These are phyloP conservation scores for Amniculicola lignicola DNA, from an alignment of 495 filamentous ascomycete genomes.

Conservation along the genomic window DNA sequence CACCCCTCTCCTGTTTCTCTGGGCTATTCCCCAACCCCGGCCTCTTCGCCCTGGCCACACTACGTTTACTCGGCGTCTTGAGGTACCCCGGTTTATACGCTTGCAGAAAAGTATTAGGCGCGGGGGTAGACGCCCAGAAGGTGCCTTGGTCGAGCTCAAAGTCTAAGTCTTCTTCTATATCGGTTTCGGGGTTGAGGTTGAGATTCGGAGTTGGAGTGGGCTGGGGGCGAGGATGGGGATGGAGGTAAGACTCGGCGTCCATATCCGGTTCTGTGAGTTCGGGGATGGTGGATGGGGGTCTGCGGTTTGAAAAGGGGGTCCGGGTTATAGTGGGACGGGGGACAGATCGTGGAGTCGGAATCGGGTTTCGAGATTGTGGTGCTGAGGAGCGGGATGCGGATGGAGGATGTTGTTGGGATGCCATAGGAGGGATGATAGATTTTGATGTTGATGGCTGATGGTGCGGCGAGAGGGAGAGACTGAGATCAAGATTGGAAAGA, in stretches of 20 bases:
- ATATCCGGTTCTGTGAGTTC: too few relatives aligned
- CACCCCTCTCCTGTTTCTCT: too few relatives aligned
- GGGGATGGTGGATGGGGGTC: too few relatives aligned
- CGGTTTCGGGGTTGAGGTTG: background rate
- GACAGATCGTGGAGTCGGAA: too few relatives aligned
- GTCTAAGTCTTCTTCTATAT: constrained; percentile 1
- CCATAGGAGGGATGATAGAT: background rate
- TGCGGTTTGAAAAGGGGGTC: too few relatives aligned
- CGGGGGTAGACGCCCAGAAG: constrained; percentile 24
- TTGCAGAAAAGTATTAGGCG: too few relatives aligned
- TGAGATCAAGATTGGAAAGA: constrained; percentile 30
- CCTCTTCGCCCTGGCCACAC: constrained; percentile 13
- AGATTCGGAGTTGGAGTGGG: background rate
- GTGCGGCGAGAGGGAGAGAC: constrained; percentile 24
- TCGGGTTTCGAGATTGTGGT: too few relatives aligned
- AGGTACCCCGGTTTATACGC: constrained; percentile 28
- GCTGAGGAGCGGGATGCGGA: too few relatives aligned
- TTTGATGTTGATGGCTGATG: background rate
- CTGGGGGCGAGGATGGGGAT: background rate
- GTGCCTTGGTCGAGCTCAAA: background rate
- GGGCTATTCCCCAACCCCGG: constrained; percentile 11
- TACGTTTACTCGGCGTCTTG: constrained; percentile 35
- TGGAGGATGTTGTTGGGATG: background rate
- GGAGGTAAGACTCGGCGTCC: background rate
- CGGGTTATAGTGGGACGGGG: too few relatives aligned